Percentiles rank a stretch among this genome's conserved stretches.
Evolutionary conservation across 2,329 filamentous ascomycete genomes (phyloP).

Genomic region (Cordyceps militaris): DNA sequence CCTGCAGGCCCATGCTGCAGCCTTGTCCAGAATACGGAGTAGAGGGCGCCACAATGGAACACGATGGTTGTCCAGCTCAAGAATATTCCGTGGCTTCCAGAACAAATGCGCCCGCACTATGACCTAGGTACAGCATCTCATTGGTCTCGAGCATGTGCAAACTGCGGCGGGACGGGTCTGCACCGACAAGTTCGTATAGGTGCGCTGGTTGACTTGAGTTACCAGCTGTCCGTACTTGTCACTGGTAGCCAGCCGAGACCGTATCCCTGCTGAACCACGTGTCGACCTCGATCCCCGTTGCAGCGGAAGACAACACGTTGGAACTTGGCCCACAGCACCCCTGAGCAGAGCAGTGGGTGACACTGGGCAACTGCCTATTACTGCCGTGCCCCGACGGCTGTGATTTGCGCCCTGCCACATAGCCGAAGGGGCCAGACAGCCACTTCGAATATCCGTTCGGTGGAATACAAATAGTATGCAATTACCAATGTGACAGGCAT

Average conservation of each 20-base stretch:
- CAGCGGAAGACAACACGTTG: neutral
- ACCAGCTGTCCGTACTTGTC: neutral
- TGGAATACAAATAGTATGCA: neutral
- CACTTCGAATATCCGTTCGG: neutral
- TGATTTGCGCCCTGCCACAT: slow-evolving; percentile 12
- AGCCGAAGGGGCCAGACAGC: neutral
- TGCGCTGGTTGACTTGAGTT: neutral
- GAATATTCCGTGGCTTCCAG: slow-evolving; percentile 4
- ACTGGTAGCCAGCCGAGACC: neutral
- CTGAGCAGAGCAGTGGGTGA: neutral
- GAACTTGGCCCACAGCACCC: neutral
- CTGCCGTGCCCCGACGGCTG: slow-evolving; percentile 7
- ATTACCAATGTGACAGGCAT: slow-evolving; percentile 1
- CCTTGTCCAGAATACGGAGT: neutral
- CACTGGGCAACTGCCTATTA: neutral
- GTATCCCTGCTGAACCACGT: slow-evolving; percentile 13
- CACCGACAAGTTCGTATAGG: neutral
- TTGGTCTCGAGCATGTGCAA: neutral
- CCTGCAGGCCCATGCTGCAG: neutral
- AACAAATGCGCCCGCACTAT: neutral
- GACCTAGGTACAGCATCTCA: neutral
- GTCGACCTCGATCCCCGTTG: slow-evolving; percentile 9
- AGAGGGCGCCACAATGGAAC: neutral
- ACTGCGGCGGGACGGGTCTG: neutral
- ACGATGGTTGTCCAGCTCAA: neutral